A percentile compares a stretch with the other conserved stretches of the same genome.
phyloP scores from a whole-genome alignment of 2,329 filamentous ascomycete genomes.

The Clonostachys byssicola region DNA sequence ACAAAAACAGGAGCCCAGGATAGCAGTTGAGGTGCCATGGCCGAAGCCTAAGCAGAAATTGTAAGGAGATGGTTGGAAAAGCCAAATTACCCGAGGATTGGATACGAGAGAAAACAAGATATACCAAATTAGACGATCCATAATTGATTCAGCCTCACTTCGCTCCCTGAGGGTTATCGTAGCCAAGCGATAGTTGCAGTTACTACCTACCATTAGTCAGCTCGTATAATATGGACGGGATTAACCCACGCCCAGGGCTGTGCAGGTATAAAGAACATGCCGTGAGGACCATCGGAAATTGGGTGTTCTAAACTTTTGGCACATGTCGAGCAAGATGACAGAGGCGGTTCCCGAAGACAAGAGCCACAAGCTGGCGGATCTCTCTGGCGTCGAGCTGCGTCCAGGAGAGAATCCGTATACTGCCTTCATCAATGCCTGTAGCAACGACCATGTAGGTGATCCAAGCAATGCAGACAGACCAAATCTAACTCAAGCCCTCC shows the following conservation, averaged over 20 bases:
- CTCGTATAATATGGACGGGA: too few species aligned
- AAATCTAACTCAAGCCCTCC: not conserved
- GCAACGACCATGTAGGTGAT: constrained; percentile 58
- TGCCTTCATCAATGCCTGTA: constrained; percentile 64
- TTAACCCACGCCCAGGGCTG: too few species aligned
- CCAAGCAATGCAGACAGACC: not conserved
- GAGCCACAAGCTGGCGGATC: constrained; percentile 43
- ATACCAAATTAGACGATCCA: not conserved
- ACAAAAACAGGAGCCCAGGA: constrained; percentile 31
- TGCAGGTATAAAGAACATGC: too few species aligned
- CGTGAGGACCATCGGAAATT: too few species aligned
- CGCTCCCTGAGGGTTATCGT: too few species aligned
- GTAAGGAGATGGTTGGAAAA: constrained; percentile 6
- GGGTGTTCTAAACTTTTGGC: too few species aligned
- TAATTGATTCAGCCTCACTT: not conserved
- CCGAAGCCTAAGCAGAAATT: not conserved
- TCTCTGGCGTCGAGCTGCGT: constrained; percentile 44
- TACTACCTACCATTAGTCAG: too few species aligned
- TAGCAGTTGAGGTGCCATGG: constrained; percentile 23
- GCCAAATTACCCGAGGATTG: not conserved
- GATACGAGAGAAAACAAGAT: not conserved
- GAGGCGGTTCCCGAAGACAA: too few species aligned
- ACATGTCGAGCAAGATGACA: too few species aligned
- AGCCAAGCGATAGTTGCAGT: too few species aligned
- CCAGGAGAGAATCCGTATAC: constrained; percentile 71